Percentiles rank a stretch among this genome's conserved stretches.
Evolutionary conservation across 179 eudicot species (phyloP).

Genomic region (Corrigiola litoralis): DNA sequence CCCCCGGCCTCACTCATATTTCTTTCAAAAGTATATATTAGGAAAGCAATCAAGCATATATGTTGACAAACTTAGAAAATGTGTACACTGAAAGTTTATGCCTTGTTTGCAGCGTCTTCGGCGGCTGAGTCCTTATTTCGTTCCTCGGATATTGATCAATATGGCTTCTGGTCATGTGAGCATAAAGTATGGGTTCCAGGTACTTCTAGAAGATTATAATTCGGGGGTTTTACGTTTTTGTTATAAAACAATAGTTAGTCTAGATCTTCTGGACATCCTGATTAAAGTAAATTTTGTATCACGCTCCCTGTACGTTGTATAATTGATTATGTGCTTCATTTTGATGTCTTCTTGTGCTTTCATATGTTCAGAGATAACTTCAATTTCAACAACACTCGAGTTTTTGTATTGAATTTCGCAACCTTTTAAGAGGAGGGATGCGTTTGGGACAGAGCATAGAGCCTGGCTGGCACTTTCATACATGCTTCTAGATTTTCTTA

Average conservation of each 20-base stretch:
- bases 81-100: neutral
- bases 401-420: too few relatives aligned
- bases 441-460: too few relatives aligned
- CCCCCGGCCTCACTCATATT: too few relatives aligned
- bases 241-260: neutral
- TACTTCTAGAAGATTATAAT: conserved; percentile 16
- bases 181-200: conserved; percentile 98
- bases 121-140: conserved; percentile 90
- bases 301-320: neutral
- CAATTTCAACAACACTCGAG: too few relatives aligned
- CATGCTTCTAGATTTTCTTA: too few relatives aligned
- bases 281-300: neutral
- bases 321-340: too few relatives aligned
- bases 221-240: neutral
- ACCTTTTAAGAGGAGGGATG: too few relatives aligned
- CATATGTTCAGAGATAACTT: too few relatives aligned
- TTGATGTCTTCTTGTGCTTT: too few relatives aligned
- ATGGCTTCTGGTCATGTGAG: conserved; percentile 99
- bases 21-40: neutral
- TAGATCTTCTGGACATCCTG: neutral
- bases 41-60: too few relatives aligned
- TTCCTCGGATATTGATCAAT: conserved; percentile 90
- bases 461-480: too few relatives aligned
- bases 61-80: too few relatives aligned
- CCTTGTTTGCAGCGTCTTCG: conserved; percentile 60